phyloP scores from a whole-genome alignment of 352 stramenopile species.

The Phytopythium sindhum region DNA sequence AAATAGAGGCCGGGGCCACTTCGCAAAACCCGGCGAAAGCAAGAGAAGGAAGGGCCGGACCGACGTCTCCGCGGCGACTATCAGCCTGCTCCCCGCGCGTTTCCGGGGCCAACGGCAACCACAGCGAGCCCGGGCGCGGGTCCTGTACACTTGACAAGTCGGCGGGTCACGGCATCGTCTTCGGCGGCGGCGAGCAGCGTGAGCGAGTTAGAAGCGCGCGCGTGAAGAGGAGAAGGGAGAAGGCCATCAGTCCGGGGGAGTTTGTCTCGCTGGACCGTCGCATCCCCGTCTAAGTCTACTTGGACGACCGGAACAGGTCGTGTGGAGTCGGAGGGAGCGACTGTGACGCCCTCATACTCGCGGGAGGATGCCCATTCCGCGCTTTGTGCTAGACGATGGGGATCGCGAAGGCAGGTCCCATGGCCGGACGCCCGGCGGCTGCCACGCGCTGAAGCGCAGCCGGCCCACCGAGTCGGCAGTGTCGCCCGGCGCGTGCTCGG shows the following conservation, averaged over 20 bases:
- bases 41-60: not conserved
- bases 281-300: not conserved
- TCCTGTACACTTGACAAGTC: not conserved
- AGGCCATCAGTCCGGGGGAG: constrained; percentile 12
- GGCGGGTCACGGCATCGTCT: not conserved
- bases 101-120: not conserved
- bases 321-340: not conserved
- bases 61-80: not conserved
- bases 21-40: constrained; percentile 1
- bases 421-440: constrained; percentile 1
- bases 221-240: not conserved
- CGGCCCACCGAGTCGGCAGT: not conserved
- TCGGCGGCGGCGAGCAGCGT: not conserved
- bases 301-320: not conserved
- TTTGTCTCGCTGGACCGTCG: constrained; percentile 17
- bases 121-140: constrained; percentile 1
- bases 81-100: not conserved
- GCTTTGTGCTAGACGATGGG: constrained; percentile 6
- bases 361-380: constrained; percentile 4
- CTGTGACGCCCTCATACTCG: not conserved
- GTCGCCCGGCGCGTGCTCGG: not conserved
- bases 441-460: constrained; percentile 7
- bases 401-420: constrained; percentile 9
- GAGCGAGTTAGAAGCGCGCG: not conserved
- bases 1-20: not conserved